Conservation (phyloP, 805 yeast genomes). For the Schizosaccharomyces cryophilus region DNA sequence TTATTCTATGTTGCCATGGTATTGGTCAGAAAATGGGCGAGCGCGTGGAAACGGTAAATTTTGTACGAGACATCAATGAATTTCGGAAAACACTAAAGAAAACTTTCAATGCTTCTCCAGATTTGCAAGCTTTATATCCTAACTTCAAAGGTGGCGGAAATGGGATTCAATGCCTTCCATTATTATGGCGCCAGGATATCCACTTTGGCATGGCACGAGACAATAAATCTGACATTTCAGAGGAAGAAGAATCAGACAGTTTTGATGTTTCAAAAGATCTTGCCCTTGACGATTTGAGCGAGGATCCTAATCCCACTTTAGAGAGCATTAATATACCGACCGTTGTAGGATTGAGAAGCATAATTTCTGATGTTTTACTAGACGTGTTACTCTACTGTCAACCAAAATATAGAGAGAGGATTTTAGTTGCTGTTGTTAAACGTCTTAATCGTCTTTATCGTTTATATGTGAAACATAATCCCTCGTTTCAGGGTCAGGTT, state of each 20-base stretch:
- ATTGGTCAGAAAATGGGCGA: slow-evolving; percentile 75
- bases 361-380: slow-evolving; percentile 66
- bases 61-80: slow-evolving; percentile 25
- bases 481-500: slow-evolving; percentile 53
- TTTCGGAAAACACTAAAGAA: slow-evolving; percentile 9
- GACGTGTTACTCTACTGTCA: slow-evolving; percentile 61
- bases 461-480: slow-evolving; percentile 36
- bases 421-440: slow-evolving; percentile 32
- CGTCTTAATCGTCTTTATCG: slow-evolving; percentile 41
- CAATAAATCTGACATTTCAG: not conserved
- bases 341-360: slow-evolving; percentile 39
- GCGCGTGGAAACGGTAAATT: slow-evolving; percentile 57
- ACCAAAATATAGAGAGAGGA: slow-evolving; percentile 35
- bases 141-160: not conserved
- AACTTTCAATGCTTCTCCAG: slow-evolving; percentile 7
- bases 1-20: slow-evolving; percentile 81
- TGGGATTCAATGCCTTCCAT: slow-evolving; percentile 61
- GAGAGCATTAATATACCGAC: slow-evolving; percentile 52
- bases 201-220: slow-evolving; percentile 9
- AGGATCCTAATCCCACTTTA: slow-evolving; percentile 25
- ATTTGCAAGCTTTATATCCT: slow-evolving; percentile 8
- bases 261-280: slow-evolving; percentile 15
- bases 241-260: slow-evolving; percentile 15
- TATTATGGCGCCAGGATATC: slow-evolving; percentile 62
- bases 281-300: slow-evolving; percentile 5